phyloP scores from a whole-genome alignment of 139 green algal species.

The Tetradesmus lagerheimii region DNA sequence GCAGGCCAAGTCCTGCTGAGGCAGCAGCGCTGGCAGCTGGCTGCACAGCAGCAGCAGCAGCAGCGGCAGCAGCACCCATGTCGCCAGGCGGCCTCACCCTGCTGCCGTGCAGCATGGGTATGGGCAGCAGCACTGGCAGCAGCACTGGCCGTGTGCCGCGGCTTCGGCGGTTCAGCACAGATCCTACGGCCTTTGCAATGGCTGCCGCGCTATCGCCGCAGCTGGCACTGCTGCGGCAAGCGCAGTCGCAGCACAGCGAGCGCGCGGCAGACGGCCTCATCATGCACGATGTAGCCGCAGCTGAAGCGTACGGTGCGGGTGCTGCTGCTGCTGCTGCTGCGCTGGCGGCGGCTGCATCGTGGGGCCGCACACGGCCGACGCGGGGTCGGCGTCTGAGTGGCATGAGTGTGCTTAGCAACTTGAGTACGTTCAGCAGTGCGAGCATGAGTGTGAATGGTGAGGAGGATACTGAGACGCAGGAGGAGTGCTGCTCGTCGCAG shows the following conservation, averaged over 20 bases:
- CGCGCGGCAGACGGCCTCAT: slow-evolving; percentile 23
- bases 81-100: background rate
- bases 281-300: slow-evolving; percentile 31
- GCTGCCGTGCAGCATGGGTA: background rate
- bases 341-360: background rate
- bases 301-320: background rate
- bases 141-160: background rate
- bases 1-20: background rate
- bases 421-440: slow-evolving; percentile 19
- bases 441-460: slow-evolving; percentile 18
- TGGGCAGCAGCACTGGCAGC: background rate
- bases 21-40: background rate
- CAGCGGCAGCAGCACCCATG: background rate
- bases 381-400: slow-evolving; percentile 7
- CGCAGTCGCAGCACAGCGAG: slow-evolving; percentile 43
- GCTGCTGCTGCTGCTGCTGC: slow-evolving; percentile 3
- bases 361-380: background rate
- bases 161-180: slow-evolving; percentile 27
- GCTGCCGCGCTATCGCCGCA: slow-evolving; percentile 18
- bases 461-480: background rate
- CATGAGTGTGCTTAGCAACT: slow-evolving; percentile 13
- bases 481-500: background rate
- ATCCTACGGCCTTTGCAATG: background rate
- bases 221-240: background rate
- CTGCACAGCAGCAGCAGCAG: background rate